Conservation (phyloP, 495 filamentous ascomycete species). For the Patellaria atrata region DNA sequence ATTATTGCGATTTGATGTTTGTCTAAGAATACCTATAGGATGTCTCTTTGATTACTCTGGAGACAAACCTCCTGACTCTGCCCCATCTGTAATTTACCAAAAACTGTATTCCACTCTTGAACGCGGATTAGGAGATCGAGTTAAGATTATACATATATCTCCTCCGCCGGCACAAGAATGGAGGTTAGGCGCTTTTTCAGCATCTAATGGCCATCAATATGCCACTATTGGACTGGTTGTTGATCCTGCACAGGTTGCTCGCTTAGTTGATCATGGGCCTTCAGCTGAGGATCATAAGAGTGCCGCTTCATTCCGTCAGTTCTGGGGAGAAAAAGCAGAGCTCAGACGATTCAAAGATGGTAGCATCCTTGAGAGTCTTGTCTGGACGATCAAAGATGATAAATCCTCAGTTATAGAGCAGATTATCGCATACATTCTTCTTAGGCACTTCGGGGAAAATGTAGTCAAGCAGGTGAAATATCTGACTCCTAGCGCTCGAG, state of each 20-base stretch:
- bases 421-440: slow-evolving; percentile 60
- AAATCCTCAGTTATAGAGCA: slow-evolving; percentile 56
- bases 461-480: slow-evolving; percentile 40
- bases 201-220: slow-evolving; percentile 14
- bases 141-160: slow-evolving; percentile 39
- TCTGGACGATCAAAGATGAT: slow-evolving; percentile 56
- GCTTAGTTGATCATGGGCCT: slow-evolving; percentile 75
- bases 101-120: slow-evolving; percentile 42
- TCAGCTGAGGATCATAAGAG: slow-evolving; percentile 61
- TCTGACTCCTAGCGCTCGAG: slow-evolving; percentile 32
- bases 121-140: slow-evolving; percentile 60
- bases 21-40: slow-evolving; percentile 24
- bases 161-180: slow-evolving; percentile 20
- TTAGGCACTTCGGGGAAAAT: slow-evolving; percentile 43
- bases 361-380: slow-evolving; percentile 59
- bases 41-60: slow-evolving; percentile 1
- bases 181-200: slow-evolving; percentile 27
- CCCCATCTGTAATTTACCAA: neutral
- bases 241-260: slow-evolving; percentile 51
- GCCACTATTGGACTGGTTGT: slow-evolving; percentile 49
- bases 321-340: slow-evolving; percentile 65
- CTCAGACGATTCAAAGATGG: slow-evolving; percentile 62
- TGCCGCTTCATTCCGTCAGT: slow-evolving; percentile 51
- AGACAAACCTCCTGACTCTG: slow-evolving; percentile 1
- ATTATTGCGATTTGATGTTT: slow-evolving; percentile 57